Evolutionary conservation across 768 basidiomycete genomes (phyloP).

Genomic region (Boletus rubropictus): DNA sequence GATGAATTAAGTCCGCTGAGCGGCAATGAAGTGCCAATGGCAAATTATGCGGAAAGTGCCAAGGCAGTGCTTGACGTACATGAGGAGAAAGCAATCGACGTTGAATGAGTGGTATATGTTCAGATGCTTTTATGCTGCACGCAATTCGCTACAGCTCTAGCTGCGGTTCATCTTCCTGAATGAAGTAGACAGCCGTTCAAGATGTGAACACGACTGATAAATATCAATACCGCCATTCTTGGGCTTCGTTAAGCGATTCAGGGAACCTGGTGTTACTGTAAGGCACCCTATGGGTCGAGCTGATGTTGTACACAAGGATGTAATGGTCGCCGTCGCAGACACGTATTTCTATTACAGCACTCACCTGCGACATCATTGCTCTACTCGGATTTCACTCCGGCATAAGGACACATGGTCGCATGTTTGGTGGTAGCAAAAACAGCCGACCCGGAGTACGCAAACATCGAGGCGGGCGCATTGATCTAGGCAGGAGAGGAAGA

Average conservation of each 20-base stretch:
- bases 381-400: not conserved
- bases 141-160: not conserved
- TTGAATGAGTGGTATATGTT: conserved; percentile 6
- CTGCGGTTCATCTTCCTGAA: conserved; percentile 1
- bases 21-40: conserved; percentile 12
- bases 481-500: no score
- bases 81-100: conserved; percentile 1
- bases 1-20: conserved; percentile 9
- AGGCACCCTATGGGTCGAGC: not conserved
- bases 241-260: not conserved
- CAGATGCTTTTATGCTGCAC: not conserved
- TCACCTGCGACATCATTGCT: not conserved
- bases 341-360: not conserved
- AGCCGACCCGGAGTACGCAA: not conserved
- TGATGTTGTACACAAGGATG: conserved; percentile 1
- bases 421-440: not conserved
- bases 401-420: not conserved
- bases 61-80: conserved; percentile 12
- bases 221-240: not conserved
- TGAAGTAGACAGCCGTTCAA: not conserved
- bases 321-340: conserved; percentile 6
- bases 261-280: not conserved
- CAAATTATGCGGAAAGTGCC: conserved; percentile 8
- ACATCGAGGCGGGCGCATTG: no score
- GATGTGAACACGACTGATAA: not conserved